Base-by-base conservation (phyloP, 805 yeast species). In the Starmerella stigmatis region DNA sequence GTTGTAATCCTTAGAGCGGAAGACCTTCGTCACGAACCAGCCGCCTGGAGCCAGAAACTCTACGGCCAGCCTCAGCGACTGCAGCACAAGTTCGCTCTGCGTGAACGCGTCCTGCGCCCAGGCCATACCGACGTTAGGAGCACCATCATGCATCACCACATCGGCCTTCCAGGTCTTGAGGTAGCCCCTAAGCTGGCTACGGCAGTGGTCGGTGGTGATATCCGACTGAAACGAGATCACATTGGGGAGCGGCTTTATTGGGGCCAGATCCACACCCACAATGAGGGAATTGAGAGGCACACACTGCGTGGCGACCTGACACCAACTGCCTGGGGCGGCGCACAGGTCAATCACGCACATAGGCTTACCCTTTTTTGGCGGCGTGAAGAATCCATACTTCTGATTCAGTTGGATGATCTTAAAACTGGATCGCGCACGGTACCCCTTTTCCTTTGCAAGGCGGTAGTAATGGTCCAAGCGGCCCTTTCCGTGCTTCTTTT, bases 281-380 rank as follows among this genome's bases (percentile, higher is more conserved):
- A 92, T 92, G 55, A 92, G 72, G 0, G 96, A 85, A 64, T 86
- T 86, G 1, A 86, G 71, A 2, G 98, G 97, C 67, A 97, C 86
- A 44, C 86, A 65, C 50, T 86, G 83, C 1, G 94, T 78, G 0
- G 98, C 98, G 35, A 92, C 97, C 69, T 92, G 98, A 74, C 98
- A 92, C 98, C 98, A 92, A 3, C 96, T 86, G 46, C 98, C 98
- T 33, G 97, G 97, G 10, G 98, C 98, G 44, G 97, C 97, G 79
- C 98, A 92, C 57, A 92, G 72, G 74, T 92, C 98, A 43, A 92
- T 84, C 35, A 92, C 96, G 34, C 92, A 97, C 64, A 86, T 92
- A n/a, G 61, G 60, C 44, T 56, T 56, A n/a, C 51, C 51, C 47
- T 53, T 53, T 16, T 96, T 85, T 61, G 85, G 83, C 57, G 88